phyloP scores from a whole-genome alignment of 345 rosid species.

The Brassica napus region DNA sequence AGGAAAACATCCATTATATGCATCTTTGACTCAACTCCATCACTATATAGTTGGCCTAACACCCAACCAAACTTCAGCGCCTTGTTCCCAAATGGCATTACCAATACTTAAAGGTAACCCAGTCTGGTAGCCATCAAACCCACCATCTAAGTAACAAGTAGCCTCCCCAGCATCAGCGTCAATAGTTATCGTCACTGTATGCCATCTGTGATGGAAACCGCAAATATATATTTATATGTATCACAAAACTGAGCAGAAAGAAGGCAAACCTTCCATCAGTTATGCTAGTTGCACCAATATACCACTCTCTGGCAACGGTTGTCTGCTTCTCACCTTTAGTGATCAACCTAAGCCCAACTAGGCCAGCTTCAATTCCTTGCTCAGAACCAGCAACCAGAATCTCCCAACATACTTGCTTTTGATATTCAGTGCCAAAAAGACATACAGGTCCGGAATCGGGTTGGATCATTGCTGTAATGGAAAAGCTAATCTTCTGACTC shows the following conservation, averaged over 20 bases:
- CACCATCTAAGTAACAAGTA: conserved; percentile 96
- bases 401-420: conserved; percentile 96
- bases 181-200: conserved; percentile 90
- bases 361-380: conserved; percentile 99
- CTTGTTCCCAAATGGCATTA: conserved; percentile 81
- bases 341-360: conserved; percentile 90
- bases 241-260: background rate
- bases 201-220: conserved; percentile 72
- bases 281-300: conserved; percentile 96
- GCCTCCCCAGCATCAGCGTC: conserved; percentile 96
- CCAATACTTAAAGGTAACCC: conserved; percentile 68
- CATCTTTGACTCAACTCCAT: conserved; percentile 98
- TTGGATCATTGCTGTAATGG: conserved; percentile 89
- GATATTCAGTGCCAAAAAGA: conserved; percentile 93
- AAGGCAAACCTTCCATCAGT: conserved; percentile 92
- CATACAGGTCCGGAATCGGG: conserved; percentile 99
- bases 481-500: conserved; percentile 85
- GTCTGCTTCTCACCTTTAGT: conserved; percentile 93
- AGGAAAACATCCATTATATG: conserved; percentile 99
- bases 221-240: background rate
- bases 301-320: conserved; percentile 91
- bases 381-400: conserved; percentile 98
- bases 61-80: conserved; percentile 93
- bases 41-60: conserved; percentile 91
- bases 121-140: conserved; percentile 84